phyloP scores from a whole-genome alignment of 768 basidiomycete genomes.

The Suillus americanus region DNA sequence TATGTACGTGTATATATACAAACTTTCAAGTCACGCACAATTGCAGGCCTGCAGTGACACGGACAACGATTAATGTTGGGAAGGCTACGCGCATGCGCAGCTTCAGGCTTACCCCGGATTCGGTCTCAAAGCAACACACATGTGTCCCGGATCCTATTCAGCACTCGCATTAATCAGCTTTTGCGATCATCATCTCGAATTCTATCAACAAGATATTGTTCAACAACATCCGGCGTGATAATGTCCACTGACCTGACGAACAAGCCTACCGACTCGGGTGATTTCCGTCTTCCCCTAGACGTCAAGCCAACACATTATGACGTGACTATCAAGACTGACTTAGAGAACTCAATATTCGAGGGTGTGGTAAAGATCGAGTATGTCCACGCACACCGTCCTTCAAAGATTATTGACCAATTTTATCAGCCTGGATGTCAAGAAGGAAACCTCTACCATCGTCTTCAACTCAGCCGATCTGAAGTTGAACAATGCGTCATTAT shows the following conservation, averaged over 20 bases:
- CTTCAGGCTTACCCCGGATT: not conserved
- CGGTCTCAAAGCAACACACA: not conserved
- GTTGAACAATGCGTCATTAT: slow-evolving; percentile 56
- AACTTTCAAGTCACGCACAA: not conserved
- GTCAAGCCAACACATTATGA: slow-evolving; percentile 79
- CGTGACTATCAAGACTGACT: slow-evolving; percentile 77
- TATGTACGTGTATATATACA: not conserved
- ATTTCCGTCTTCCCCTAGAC: slow-evolving; percentile 59
- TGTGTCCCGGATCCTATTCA: not conserved
- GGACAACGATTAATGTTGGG: slow-evolving; percentile 13
- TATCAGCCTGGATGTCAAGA: slow-evolving; percentile 59
- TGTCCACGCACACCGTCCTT: slow-evolving; percentile 20
- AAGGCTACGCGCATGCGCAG: slow-evolving; percentile 8
- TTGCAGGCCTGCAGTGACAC: too few species aligned
- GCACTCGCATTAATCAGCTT: not conserved
- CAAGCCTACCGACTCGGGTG: slow-evolving; percentile 8
- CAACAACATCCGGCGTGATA: slow-evolving; percentile 13
- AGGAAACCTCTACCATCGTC: slow-evolving; percentile 58
- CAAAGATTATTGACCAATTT: slow-evolving; percentile 5
- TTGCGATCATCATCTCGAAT: slow-evolving; percentile 2
- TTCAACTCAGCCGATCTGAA: slow-evolving; percentile 66
- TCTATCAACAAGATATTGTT: slow-evolving; percentile 5
- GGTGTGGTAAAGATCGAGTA: slow-evolving; percentile 76
- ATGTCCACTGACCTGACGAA: slow-evolving; percentile 8
- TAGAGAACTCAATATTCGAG: slow-evolving; percentile 70